Evolutionary conservation across 2,329 filamentous ascomycete species (phyloP), one percentile per base, ranked within the genome.

Genomic region (Claviceps capensis): DNA sequence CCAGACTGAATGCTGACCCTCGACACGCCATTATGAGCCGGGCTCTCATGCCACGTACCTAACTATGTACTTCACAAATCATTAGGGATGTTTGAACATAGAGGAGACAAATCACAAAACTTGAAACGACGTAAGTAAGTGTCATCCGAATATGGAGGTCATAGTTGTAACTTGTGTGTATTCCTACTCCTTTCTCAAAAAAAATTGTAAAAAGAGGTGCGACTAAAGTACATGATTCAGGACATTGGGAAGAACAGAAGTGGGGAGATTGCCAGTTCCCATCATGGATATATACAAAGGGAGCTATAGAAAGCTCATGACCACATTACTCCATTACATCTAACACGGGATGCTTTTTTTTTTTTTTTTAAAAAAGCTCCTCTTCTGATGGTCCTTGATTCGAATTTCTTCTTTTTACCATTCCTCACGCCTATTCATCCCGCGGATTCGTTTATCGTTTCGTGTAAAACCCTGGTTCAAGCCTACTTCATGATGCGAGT

Each of bases 401-500:
- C 30, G 30, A 34, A 1, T 34, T 34, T 11, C 9, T 11, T 34
- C 7, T 8, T 11, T 34, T 11, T 1, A 11, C 9, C 9, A 34
- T 34, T 11, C 30, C 9, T 11, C 30, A 34, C 30, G 30, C 30
- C 30, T 34, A 11, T 34, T 9, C 30, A 34, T 34, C 30, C 9
- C 30, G 30, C 30, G 30, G 9, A 11, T 41, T 41, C 38, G 3
- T 41, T n/a, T 17, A 8, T 41, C 38, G 38, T 26, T 44, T 44
- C 4, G 22, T 16, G 42, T 44, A 9, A 16, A 14, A 17, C 2
- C 1, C 16, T 49, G 13, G 59, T 38, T 38, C 30, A 19, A 34
- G 9, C 16, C 74, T 78, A 81, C 64, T 78, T 70, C 51, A 81
- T 57, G 65, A 93, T 83, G 63, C 83, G 82, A 59, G 87, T 93